Evolutionary conservation across 2,329 filamentous ascomycete species (phyloP).

Genomic region (Ophiocordyceps sinensis): DNA sequence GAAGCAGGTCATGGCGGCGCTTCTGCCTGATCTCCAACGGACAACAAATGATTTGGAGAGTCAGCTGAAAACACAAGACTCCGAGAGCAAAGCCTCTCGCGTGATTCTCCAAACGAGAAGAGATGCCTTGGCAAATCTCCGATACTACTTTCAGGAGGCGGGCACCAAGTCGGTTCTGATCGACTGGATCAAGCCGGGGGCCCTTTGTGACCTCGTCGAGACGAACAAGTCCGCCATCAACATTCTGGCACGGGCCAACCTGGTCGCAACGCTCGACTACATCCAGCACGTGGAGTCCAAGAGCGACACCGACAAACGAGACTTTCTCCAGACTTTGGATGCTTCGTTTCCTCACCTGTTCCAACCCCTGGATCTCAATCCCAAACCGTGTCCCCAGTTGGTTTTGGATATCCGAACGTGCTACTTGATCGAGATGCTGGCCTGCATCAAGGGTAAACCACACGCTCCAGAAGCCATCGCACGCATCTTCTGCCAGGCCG

Average conservation of each 20-base stretch:
- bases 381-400: conserved; percentile 8
- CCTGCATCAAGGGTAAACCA: conserved; percentile 1
- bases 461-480: conserved; percentile 10
- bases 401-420: conserved; percentile 23
- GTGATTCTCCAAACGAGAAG: not conserved
- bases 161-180: not conserved
- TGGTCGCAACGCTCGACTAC: conserved; percentile 18
- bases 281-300: conserved; percentile 7
- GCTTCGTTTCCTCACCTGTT: conserved; percentile 16
- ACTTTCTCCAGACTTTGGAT: conserved; percentile 18
- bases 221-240: not conserved
- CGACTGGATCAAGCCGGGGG: not conserved
- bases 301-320: conserved; percentile 5
- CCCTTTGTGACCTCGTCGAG: not conserved
- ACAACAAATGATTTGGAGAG: not conserved
- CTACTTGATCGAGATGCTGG: conserved; percentile 15
- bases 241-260: conserved; percentile 18
- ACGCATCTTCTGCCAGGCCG: conserved; percentile 14
- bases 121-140: not conserved
- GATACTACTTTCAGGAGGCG: not conserved
- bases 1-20: not conserved
- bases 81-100: not conserved
- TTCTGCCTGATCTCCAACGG: not conserved
- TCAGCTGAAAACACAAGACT: not conserved
- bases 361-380: conserved; percentile 5